Base-by-base conservation (phyloP, 106 monocot species). In the Acorus gramineus region DNA sequence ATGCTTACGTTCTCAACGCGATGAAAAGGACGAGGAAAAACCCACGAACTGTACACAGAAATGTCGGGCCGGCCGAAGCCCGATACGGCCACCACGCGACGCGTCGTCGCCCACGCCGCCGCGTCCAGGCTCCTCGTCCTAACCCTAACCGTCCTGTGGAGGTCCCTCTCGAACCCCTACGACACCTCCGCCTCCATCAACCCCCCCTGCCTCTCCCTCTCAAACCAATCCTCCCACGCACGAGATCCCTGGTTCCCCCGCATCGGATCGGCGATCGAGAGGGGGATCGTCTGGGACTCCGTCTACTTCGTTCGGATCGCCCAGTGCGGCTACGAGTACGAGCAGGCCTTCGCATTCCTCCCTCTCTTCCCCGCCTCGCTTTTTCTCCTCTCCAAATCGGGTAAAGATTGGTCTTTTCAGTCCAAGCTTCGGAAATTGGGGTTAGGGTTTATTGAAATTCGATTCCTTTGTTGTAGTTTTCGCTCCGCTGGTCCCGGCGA, bases 291-390 rank as follows among this genome's bases (percentile, higher is more conserved):
- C 8, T 96, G 96, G 96, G 96, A 96, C 66, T 64, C 80, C 50
- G 91, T 96, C 59, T 85, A 85, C 81, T 96, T 91, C 68, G 74
- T 88, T 6, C 75, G 96, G 42, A 72, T 88, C 62, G 91, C 96
- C 47, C 84, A 85, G 81, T 96, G 95, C 69, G 96, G 87, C 28
- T 96, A 96, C 77, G 96, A 96, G 77, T 96, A 96, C 69, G 96
- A 96, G 81, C 96, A 96, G 72, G 76, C 77, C 52, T 91, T 74
- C 66, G 96, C 96, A 57, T 96, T 96, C 70, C 73, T 91, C 51
- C 96, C 96, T 11, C 74, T 88, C 11, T 78, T 96, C 14, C 96
- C 96, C 5, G 11, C 66, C 65, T 58, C 64, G 52, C 66, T 91
- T 12, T 57, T 63, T 46, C 47, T 80, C 44, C 74, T 91, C 55